These are phyloP conservation scores for Hippophae rhamnoides DNA, from an alignment of 306 rosid genomes.

Conservation along the genomic window DNA sequence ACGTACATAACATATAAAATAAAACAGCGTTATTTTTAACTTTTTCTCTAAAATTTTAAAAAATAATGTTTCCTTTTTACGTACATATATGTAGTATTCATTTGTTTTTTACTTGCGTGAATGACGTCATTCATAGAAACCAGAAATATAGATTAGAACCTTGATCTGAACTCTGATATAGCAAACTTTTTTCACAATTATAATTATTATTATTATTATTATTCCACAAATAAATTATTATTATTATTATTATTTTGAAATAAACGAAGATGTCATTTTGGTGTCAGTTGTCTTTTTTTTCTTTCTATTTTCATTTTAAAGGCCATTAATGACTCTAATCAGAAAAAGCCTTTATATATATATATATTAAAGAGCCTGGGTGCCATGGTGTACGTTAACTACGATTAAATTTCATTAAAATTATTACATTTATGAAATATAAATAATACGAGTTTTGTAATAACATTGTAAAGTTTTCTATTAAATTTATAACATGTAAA, in stretches of 20 bases:
- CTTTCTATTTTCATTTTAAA: slow-evolving; percentile 8
- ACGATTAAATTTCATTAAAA: not conserved
- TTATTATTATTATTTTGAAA: slow-evolving; percentile 14
- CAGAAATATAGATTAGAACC: slow-evolving; percentile 28
- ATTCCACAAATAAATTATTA: slow-evolving; percentile 5
- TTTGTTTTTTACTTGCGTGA: slow-evolving; percentile 23
- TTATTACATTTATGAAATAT: not conserved
- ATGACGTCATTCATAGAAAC: slow-evolving; percentile 49
- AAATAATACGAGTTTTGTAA: too few species aligned
- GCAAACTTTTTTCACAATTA: slow-evolving; percentile 21
- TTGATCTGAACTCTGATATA: slow-evolving; percentile 28
- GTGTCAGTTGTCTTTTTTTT: slow-evolving; percentile 35
- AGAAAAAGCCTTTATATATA: too few species aligned
- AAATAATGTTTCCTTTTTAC: not conserved
- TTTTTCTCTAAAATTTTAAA: too few species aligned
- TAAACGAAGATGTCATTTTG: slow-evolving; percentile 30
- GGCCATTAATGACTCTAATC: slow-evolving; percentile 27
- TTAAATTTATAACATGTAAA: too few species aligned
- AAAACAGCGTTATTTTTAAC: too few species aligned
- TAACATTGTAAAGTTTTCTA: too few species aligned
- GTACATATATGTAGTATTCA: slow-evolving; percentile 16
- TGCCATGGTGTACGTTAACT: too few species aligned
- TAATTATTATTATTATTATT: slow-evolving; percentile 11
- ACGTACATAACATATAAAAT: too few species aligned
- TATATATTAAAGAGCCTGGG: too few species aligned